phyloP scores from a whole-genome alignment of 306 rosid genomes.

The Prunus davidiana region DNA sequence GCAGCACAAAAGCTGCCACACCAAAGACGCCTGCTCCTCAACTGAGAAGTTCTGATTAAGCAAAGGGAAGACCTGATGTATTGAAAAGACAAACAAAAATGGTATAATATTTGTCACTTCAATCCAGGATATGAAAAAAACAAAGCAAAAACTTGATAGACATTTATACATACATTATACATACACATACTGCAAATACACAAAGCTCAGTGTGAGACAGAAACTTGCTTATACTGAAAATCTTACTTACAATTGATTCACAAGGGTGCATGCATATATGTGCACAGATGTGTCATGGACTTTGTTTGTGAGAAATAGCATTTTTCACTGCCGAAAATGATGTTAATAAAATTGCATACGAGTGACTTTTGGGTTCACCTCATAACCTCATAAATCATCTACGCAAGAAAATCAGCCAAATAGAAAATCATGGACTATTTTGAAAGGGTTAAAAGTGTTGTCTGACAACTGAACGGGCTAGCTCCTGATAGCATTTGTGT shows the following conservation, averaged over 20 bases:
- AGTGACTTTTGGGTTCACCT: too few species aligned
- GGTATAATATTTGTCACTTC: neutral
- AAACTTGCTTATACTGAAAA: neutral
- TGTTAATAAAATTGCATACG: neutral
- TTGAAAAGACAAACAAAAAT: constrained; percentile 4
- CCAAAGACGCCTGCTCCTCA: constrained; percentile 73
- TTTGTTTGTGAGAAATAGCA: too few species aligned
- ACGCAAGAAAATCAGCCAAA: too few species aligned
- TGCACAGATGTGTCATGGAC: neutral
- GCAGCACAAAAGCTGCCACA: constrained; percentile 81
- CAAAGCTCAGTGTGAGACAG: neutral
- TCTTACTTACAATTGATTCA: neutral
- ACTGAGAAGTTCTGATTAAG: constrained; percentile 67
- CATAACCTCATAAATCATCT: too few species aligned
- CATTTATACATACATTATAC: neutral
- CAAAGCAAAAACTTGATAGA: neutral
- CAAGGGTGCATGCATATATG: neutral
- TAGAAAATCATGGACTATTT: too few species aligned
- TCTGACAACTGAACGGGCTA: too few species aligned
- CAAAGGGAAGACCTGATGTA: constrained; percentile 73
- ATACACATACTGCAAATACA: neutral
- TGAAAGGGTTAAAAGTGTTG: too few species aligned
- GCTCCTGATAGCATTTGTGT: too few species aligned
- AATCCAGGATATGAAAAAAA: neutral
- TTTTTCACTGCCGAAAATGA: neutral